phyloP scores from a whole-genome alignment of 768 basidiomycete species.

The Dioszegia aurantiaca region DNA sequence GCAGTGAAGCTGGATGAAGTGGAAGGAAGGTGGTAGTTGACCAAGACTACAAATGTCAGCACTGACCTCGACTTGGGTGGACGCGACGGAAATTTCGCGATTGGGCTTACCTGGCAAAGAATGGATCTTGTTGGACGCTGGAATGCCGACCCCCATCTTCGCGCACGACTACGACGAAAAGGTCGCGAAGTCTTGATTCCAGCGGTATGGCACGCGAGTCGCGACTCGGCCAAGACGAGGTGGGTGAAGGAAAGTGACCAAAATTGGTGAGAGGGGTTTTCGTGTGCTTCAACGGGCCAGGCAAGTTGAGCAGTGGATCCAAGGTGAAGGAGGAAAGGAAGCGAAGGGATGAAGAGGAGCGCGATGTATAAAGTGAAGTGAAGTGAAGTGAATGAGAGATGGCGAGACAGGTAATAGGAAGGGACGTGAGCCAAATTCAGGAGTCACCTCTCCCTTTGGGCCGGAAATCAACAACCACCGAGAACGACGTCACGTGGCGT shows the following conservation, averaged over 20 bases:
- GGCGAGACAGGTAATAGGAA: background rate
- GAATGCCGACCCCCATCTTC: conserved; percentile 2
- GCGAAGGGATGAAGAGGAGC: too few species aligned
- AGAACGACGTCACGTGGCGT: background rate
- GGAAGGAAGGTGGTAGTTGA: conserved; percentile 39
- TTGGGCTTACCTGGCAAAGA: conserved; percentile 36
- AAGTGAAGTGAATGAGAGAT: too few species aligned
- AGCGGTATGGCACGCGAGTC: background rate
- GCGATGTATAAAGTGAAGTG: too few species aligned
- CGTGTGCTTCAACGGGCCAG: too few species aligned
- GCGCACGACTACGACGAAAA: background rate
- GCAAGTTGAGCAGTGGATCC: too few species aligned
- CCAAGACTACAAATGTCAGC: conserved; percentile 26
- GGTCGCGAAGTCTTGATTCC: too few species aligned
- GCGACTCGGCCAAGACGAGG: background rate
- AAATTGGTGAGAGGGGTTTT: background rate
- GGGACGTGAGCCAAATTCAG: too few species aligned
- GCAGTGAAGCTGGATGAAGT: conserved; percentile 36
- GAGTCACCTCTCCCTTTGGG: too few species aligned
- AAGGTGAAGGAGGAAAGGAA: too few species aligned
- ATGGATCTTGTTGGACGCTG: conserved; percentile 41
- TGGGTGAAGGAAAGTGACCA: background rate
- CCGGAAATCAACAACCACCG: too few species aligned
- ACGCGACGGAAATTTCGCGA: background rate
- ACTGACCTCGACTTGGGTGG: background rate